Evolutionary conservation across 2,329 filamentous ascomycete species (phyloP).

Genomic region (Colletotrichum limetticola): DNA sequence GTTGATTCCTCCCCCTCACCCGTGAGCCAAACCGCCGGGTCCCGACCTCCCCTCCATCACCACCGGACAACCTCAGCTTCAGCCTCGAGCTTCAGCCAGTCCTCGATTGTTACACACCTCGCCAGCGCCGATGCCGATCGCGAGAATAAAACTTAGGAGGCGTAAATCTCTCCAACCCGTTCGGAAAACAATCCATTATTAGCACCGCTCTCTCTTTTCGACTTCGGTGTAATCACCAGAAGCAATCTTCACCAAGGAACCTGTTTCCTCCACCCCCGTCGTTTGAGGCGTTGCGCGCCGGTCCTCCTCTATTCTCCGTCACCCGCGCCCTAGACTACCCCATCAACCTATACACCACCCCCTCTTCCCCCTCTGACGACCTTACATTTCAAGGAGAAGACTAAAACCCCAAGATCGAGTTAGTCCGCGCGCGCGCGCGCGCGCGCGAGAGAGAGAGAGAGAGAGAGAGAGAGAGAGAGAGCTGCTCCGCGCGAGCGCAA

Average conservation of each 20-base stretch:
- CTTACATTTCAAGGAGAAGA: background rate
- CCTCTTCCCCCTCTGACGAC: background rate
- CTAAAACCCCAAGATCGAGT: background rate
- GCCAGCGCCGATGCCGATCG: background rate
- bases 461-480: too few relatives aligned
- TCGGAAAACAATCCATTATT: background rate
- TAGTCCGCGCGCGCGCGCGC: background rate
- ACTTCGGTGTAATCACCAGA: too few relatives aligned
- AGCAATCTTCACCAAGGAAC: too few relatives aligned
- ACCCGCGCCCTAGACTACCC: too few relatives aligned
- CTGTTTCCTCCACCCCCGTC: too few relatives aligned
- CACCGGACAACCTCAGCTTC: background rate
- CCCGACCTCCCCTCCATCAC: background rate
- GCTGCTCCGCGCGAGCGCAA: background rate
- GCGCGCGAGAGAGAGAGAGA: too few relatives aligned
- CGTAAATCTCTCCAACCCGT: background rate
- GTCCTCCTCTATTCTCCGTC: too few relatives aligned
- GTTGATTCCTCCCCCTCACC: background rate
- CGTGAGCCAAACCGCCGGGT: constrained; percentile 6
- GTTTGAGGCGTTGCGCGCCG: too few relatives aligned
- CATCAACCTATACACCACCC: too few relatives aligned
- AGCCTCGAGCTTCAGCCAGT: background rate
- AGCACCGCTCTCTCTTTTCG: background rate
- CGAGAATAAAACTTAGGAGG: background rate
- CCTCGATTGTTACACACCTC: background rate